Conservation (phyloP, 768 basidiomycete species). For the Termitomyces sp. region DNA sequence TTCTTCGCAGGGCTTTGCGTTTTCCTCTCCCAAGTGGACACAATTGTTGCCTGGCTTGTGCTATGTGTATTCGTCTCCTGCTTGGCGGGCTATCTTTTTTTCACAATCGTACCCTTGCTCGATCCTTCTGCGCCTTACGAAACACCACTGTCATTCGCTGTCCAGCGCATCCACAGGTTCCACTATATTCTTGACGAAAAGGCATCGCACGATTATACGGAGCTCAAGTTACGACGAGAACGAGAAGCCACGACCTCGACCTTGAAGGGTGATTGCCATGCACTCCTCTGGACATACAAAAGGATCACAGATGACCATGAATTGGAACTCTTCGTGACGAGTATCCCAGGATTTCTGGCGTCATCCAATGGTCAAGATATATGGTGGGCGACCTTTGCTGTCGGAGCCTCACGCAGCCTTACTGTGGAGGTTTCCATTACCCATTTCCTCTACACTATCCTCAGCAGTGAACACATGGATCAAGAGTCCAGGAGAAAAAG, state of each 20-base stretch:
- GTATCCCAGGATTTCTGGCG: constrained; percentile 3
- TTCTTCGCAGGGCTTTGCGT: constrained; percentile 4
- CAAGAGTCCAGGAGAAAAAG: not conserved
- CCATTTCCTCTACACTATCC: not conserved
- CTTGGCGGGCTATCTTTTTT: not conserved
- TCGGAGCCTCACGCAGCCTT: not conserved
- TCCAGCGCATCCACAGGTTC: not conserved
- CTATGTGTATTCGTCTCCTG: not conserved
- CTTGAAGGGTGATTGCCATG: not conserved
- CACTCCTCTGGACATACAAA: constrained; percentile 2
- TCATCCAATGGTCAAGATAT: not conserved
- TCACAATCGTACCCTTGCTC: not conserved
- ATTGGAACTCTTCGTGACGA: constrained; percentile 1
- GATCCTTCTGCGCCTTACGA: constrained; percentile 6
- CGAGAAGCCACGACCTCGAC: not conserved
- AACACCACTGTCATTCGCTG: not conserved
- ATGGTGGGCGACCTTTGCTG: not conserved
- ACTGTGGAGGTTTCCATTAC: not conserved
- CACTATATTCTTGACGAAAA: not conserved
- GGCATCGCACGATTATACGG: not conserved
- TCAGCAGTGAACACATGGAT: not conserved
- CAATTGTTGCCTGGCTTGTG: not conserved
- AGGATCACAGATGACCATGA: constrained; percentile 2
- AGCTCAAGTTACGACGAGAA: not conserved
- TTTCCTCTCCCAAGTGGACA: not conserved